Conservation (phyloP, 768 basidiomycete genomes). For the Suillus placidus region DNA sequence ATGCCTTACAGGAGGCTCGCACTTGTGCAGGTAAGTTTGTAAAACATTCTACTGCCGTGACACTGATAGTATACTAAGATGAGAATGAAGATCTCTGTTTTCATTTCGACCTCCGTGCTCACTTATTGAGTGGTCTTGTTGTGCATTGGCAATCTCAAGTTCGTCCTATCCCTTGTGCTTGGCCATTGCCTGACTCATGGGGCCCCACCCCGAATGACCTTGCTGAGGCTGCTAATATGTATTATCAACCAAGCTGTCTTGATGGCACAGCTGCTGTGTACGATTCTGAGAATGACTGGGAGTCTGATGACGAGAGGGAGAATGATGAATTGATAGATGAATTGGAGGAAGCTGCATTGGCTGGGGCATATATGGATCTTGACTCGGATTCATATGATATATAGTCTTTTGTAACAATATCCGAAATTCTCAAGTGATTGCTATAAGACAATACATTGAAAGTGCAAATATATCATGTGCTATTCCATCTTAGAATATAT, state of each 20-base stretch:
- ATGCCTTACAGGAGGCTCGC: neutral
- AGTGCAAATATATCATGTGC: neutral
- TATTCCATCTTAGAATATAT: neutral
- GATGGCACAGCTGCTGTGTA: neutral
- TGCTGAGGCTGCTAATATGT: neutral
- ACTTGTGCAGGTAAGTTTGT: slow-evolving; percentile 11
- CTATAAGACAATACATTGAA: neutral
- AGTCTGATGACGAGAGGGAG: neutral
- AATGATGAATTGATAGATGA: neutral
- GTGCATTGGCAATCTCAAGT: slow-evolving; percentile 1
- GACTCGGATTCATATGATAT: neutral
- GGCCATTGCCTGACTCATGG: neutral
- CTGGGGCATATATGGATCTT: neutral
- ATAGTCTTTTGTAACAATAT: neutral
- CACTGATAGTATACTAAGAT: neutral
- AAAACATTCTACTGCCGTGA: neutral
- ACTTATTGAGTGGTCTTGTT: neutral
- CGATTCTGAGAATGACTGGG: neutral
- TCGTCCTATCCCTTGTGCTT: neutral
- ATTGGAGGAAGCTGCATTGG: slow-evolving; percentile 3
- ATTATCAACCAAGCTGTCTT: neutral
- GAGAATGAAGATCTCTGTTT: neutral
- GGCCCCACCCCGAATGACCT: neutral
- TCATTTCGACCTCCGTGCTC: neutral
- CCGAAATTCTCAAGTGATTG: neutral